These are phyloP conservation scores for Apophysomyces variabilis DNA, from an alignment of 371 early-diverging fungal genomes.

Conservation along the genomic window DNA sequence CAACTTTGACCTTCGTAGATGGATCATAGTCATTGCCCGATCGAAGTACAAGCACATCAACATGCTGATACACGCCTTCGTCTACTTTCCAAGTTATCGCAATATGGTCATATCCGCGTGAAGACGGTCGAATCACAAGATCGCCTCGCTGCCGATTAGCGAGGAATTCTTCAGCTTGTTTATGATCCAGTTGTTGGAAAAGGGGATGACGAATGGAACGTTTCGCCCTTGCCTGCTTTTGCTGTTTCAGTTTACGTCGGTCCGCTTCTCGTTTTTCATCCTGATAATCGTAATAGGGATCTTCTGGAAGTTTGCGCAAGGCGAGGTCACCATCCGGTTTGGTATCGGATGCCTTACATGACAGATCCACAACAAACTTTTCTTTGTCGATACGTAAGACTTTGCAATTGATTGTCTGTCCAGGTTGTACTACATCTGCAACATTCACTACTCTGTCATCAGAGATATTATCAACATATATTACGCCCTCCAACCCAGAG, in stretches of 20 bases:
- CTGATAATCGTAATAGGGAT: constrained; percentile 72
- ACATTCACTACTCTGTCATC: constrained; percentile 66
- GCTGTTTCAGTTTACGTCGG: constrained; percentile 52
- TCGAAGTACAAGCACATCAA: constrained; percentile 82
- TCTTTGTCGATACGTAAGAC: constrained; percentile 82
- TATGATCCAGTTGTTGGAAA: constrained; percentile 76
- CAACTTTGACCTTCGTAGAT: constrained; percentile 66
- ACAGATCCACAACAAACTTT: constrained; percentile 78
- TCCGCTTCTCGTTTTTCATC: constrained; percentile 64
- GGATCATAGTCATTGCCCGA: constrained; percentile 72
- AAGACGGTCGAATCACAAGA: constrained; percentile 92
- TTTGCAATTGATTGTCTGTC: constrained; percentile 74
- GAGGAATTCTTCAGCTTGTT: constrained; percentile 80
- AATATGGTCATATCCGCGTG: constrained; percentile 84
- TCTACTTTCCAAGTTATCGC: constrained; percentile 94
- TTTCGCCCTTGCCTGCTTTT: constrained; percentile 48
- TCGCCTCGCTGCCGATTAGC: constrained; percentile 73
- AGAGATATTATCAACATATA: constrained; percentile 69
- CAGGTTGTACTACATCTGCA: constrained; percentile 63
- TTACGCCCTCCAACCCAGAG: constrained; percentile 85
- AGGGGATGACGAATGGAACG: constrained; percentile 83
- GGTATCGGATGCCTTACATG: constrained; percentile 58
- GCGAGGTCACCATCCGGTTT: constrained; percentile 52
- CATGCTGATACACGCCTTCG: constrained; percentile 85
- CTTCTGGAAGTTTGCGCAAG: constrained; percentile 53